A percentile compares a stretch with the other conserved stretches of the same genome.
Evolutionary conservation across 345 rosid genomes (phyloP).

Genomic region (Eucalyptus curtisii): DNA sequence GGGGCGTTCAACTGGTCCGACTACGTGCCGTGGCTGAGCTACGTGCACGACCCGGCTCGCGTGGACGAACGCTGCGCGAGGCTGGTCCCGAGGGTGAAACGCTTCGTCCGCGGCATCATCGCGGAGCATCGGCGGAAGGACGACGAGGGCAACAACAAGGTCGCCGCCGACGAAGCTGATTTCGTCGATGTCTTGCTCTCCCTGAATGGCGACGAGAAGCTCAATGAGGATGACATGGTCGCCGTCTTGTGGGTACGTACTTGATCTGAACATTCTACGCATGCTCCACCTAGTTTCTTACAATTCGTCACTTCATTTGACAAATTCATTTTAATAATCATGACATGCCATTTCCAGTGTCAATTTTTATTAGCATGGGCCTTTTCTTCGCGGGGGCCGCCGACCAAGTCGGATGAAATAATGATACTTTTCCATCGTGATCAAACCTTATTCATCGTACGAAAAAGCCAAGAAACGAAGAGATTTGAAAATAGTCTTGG

Average conservation of each 20-base stretch:
- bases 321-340: not conserved
- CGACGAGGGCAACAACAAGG: not conserved
- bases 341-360: not conserved
- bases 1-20: constrained; percentile 87
- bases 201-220: constrained; percentile 61
- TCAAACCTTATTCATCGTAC: not conserved
- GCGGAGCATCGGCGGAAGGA: constrained; percentile 28
- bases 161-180: constrained; percentile 22
- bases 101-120: constrained; percentile 39
- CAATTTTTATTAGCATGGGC: not conserved
- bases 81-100: constrained; percentile 62
- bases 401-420: not conserved
- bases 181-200: constrained; percentile 78
- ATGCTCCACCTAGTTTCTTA: not conserved
- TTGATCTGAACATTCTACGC: no score
- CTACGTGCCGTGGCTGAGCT: constrained; percentile 51
- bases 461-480: not conserved
- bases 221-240: constrained; percentile 72
- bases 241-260: constrained; percentile 76
- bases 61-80: constrained; percentile 49
- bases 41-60: constrained; percentile 43
- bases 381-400: not conserved
- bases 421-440: not conserved
- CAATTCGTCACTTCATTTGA: not conserved
- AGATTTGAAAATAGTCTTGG: not conserved